Conservation (phyloP, 2,329 filamentous ascomycete genomes). For the Ophiocordyceps camponoti-leonardi region DNA sequence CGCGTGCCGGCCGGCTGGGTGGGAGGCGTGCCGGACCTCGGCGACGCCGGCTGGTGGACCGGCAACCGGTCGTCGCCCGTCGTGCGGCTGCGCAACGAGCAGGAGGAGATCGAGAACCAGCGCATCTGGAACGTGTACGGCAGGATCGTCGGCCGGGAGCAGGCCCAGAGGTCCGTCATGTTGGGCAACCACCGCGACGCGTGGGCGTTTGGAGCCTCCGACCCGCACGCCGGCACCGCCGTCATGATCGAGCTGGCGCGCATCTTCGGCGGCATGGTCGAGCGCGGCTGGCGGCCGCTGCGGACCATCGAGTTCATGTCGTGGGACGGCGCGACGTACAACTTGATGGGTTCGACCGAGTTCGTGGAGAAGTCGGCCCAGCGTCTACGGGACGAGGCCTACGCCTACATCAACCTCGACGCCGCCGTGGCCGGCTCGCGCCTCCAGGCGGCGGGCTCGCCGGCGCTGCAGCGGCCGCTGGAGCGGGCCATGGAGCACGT, state of each 20-base stretch:
- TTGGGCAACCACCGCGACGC: constrained; percentile 89
- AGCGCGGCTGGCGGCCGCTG: constrained; percentile 72
- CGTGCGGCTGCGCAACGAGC: constrained; percentile 69
- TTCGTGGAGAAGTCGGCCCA: constrained; percentile 78
- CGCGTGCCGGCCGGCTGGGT: constrained; percentile 54
- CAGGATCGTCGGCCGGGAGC: constrained; percentile 68
- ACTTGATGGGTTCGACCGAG: constrained; percentile 85
- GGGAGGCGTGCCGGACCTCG: constrained; percentile 58
- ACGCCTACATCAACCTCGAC: constrained; percentile 86
- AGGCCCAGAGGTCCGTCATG: constrained; percentile 66
- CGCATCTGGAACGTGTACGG: constrained; percentile 88
- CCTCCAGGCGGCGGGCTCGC: constrained; percentile 66
- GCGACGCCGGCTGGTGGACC: constrained; percentile 58
- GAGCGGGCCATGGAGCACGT: constrained; percentile 59
- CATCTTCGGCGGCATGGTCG: constrained; percentile 63
- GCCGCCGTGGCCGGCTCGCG: constrained; percentile 58
- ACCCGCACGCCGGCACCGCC: constrained; percentile 77
- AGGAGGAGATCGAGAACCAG: constrained; percentile 69
- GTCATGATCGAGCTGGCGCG: constrained; percentile 79
- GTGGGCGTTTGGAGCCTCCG: constrained; percentile 75
- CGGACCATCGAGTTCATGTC: constrained; percentile 95
- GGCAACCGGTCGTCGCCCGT: constrained; percentile 58
- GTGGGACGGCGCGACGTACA: constrained; percentile 91
- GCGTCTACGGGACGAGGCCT: constrained; percentile 51
- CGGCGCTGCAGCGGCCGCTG: constrained; percentile 58